Evolutionary conservation across 1,284 basidiomycete species (phyloP).

Genomic region (Cryptococcus sp.): DNA sequence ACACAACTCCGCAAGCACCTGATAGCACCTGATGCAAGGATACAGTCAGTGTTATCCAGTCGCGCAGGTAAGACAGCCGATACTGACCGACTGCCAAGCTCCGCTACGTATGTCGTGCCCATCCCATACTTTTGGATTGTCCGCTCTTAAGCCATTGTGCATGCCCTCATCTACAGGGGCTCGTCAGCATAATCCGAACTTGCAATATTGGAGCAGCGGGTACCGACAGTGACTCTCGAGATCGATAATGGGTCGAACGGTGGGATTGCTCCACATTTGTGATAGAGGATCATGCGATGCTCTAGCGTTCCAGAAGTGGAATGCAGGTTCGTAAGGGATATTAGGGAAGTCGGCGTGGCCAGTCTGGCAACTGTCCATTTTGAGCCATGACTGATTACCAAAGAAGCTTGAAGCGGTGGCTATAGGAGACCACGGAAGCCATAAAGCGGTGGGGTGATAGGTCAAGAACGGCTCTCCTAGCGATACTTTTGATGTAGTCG

Average conservation of each 20-base stretch:
- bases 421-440: constrained; percentile 3
- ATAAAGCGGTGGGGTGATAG: constrained; percentile 15
- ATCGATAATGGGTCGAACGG: constrained; percentile 6
- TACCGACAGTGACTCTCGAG: constrained; percentile 9
- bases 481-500: too few relatives aligned
- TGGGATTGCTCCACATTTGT: constrained; percentile 3
- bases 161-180: constrained; percentile 3
- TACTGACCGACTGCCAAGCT: constrained; percentile 11
- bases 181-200: neutral
- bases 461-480: constrained; percentile 11
- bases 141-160: constrained; percentile 1
- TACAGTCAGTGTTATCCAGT: too few relatives aligned
- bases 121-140: constrained; percentile 1
- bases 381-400: constrained; percentile 8
- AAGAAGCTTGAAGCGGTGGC: constrained; percentile 7
- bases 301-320: constrained; percentile 6
- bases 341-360: constrained; percentile 9
- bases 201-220: neutral
- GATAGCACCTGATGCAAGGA: neutral
- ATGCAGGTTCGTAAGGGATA: neutral
- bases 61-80: too few relatives aligned
- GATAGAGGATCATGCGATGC: constrained; percentile 3
- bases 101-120: constrained; percentile 6
- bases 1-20: constrained; percentile 9
- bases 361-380: constrained; percentile 12